phyloP scores from a whole-genome alignment of 108 stramenopile species.

The Nitzschia sp. region DNA sequence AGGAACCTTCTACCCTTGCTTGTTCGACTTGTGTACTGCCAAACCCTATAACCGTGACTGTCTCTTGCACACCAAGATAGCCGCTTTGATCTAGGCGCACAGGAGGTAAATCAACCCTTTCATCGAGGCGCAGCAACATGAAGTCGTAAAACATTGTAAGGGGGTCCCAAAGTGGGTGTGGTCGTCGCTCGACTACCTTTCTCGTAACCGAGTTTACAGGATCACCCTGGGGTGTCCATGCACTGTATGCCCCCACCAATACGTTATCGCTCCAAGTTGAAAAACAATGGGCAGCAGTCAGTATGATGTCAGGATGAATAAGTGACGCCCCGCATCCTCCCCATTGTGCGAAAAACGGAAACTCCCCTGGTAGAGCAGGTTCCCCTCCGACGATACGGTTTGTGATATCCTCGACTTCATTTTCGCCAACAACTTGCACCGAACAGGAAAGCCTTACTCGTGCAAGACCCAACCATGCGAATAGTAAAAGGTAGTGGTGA shows the following conservation, averaged over 20 bases:
- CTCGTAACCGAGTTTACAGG: slow-evolving; percentile 11
- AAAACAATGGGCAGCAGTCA: slow-evolving; percentile 18
- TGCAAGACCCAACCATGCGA: too few relatives aligned
- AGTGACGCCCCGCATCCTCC: slow-evolving; percentile 31
- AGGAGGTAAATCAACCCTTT: slow-evolving; percentile 10
- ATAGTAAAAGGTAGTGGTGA: too few relatives aligned
- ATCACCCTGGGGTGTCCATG: neutral
- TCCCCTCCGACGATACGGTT: slow-evolving; percentile 8
- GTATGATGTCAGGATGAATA: slow-evolving; percentile 29
- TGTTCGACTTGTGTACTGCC: slow-evolving; percentile 12
- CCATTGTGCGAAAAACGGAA: slow-evolving; percentile 37
- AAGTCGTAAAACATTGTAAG: slow-evolving; percentile 17
- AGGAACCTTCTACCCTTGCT: neutral
- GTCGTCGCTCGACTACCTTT: slow-evolving; percentile 7
- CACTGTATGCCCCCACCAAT: slow-evolving; percentile 8
- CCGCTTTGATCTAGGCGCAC: slow-evolving; percentile 2
- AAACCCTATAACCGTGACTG: slow-evolving; percentile 24
- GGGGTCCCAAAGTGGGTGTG: slow-evolving; percentile 21
- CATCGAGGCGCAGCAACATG: slow-evolving; percentile 35
- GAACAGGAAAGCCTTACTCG: too few relatives aligned
- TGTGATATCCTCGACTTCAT: neutral
- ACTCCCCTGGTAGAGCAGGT: slow-evolving; percentile 13
- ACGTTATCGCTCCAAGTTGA: neutral
- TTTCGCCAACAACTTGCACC: neutral
- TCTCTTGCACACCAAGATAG: neutral